These are phyloP conservation scores for Yarrowia sp. DNA, from an alignment of 805 yeast species.

Conservation along the genomic window DNA sequence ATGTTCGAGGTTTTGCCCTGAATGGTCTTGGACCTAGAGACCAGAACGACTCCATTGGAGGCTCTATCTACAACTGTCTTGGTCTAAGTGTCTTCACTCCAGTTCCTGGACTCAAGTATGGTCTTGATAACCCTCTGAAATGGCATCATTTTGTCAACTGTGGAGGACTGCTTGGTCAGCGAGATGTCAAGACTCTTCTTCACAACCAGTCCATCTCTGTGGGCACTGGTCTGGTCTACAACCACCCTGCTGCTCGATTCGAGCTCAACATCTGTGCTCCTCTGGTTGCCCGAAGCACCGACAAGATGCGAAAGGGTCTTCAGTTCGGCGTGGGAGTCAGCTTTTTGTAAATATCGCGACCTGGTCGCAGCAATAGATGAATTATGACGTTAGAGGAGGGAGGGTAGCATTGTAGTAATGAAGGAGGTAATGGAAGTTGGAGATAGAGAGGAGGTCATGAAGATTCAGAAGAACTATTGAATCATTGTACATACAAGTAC, in stretches of 20 bases:
- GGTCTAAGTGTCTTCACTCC: conserved; percentile 67
- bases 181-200: conserved; percentile 35
- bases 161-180: conserved; percentile 58
- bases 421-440: no score
- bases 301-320: conserved; percentile 65
- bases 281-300: conserved; percentile 58
- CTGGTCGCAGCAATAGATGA: not conserved
- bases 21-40: conserved; percentile 73
- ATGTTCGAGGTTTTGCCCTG: conserved; percentile 70
- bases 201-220: conserved; percentile 58
- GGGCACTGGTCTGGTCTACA: conserved; percentile 68
- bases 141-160: conserved; percentile 70
- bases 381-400: not conserved
- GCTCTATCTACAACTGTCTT: conserved; percentile 62
- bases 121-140: conserved; percentile 59
- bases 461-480: no score
- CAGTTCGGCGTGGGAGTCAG: conserved; percentile 71
- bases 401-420: no score
- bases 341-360: conserved; percentile 53
- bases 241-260: conserved; percentile 70
- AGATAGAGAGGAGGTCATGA: no score
- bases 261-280: conserved; percentile 73
- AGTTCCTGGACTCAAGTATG: conserved; percentile 57
- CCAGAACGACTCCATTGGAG: conserved; percentile 67
- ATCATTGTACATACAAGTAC: no score